Base-by-base conservation (phyloP, 345 rosid genomes). In the Murraya koenigii region DNA sequence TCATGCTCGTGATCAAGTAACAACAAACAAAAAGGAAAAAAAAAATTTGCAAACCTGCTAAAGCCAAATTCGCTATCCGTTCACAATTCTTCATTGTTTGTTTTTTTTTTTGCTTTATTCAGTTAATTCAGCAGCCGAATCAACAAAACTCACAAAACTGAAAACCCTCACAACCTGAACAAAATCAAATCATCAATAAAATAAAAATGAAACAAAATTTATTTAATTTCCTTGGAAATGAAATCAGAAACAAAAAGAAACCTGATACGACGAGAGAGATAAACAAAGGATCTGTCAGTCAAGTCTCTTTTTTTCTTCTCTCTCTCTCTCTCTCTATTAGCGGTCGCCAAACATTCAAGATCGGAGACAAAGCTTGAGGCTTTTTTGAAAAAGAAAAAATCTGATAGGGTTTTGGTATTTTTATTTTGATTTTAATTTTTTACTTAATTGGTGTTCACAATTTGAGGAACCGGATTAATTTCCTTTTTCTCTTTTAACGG, bases 51-150 rank as follows among this genome's bases (percentile, higher is more conserved):
- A 68, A 80, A 94, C 98, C 98, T 91, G 90, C 97, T 76, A 94
- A 90, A 56, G 92, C 95, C 54, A 88, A 69, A 84, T 91, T 93
- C 3, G 98, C 94, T 20, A 93, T 56, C 78, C 90, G 91, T 82
- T 94, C 98, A 71, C 84, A 67, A 80, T 86, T 93, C 91, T 91
- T 95, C 97, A 93, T 93, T 75, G n/a, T 79, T 72, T n/a, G 23
- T 39, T 59, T 70, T 56, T 11, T 44, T 13, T 13, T 8, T 44
- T 14, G 49, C 17, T 44, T 44, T 44, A 44, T 44, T 44, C 49
- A 44, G 11, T 58, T 61, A 23, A 64, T 44, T 28, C 69, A 47
- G 52, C 69, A 41, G 56, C 36, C 60, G n/a, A 47, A 44, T 25
- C 28, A 28, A 69, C 32, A 26, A 26, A 20, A 67, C 11, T 26